Conservation (phyloP, 306 rosid species). For the Parietaria judaica region DNA sequence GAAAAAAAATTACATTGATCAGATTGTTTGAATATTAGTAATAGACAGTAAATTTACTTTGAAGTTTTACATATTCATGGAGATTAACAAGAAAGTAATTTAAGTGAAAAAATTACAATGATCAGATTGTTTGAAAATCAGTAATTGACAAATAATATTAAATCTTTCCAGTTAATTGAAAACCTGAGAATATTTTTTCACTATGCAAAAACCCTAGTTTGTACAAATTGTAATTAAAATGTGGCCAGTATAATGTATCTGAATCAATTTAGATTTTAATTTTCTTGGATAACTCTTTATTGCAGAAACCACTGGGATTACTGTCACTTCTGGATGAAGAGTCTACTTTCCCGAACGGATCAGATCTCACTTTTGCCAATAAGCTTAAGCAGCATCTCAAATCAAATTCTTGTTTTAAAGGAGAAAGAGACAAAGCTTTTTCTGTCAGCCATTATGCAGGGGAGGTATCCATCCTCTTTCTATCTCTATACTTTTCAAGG, state of each 20-base stretch:
- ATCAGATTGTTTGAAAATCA: too few relatives aligned
- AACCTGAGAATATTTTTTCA: too few relatives aligned
- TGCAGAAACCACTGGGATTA: conserved; percentile 96
- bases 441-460: conserved; percentile 91
- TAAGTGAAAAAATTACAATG: too few relatives aligned
- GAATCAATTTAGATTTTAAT: not conserved
- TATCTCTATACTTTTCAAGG: too few relatives aligned
- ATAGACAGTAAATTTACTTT: too few relatives aligned
- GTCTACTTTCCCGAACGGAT: conserved; percentile 96
- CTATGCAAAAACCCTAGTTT: too few relatives aligned
- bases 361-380: conserved; percentile 85
- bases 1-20: not conserved
- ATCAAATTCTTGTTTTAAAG: conserved; percentile 74
- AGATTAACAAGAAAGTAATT: too few relatives aligned
- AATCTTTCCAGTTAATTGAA: too few relatives aligned
- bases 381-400: conserved; percentile 92
- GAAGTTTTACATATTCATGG: too few relatives aligned
- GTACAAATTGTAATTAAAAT: too few relatives aligned
- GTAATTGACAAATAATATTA: too few relatives aligned
- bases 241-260: too few relatives aligned
- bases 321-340: conserved; percentile 91
- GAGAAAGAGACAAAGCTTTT: conserved; percentile 83
- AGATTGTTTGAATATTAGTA: not conserved
- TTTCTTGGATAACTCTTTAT: conserved; percentile 19
- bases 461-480: conserved; percentile 53